Evolutionary conservation across 169 alveolate species (phyloP), one percentile per base, ranked within the genome.

Genomic region (Theileria sp.): DNA sequence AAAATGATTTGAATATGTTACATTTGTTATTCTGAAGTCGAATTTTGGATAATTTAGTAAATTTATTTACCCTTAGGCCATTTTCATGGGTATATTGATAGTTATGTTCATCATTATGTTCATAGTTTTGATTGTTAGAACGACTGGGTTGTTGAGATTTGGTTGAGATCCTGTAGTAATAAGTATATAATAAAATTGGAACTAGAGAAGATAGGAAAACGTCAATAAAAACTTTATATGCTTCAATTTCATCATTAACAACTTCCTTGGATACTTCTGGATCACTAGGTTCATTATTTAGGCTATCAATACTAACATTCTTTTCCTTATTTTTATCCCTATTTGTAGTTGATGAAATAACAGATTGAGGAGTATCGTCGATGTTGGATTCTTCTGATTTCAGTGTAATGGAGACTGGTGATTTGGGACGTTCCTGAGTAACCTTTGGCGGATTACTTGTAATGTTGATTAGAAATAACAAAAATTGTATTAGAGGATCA

Each of bases 151-250:
- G 12, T 58, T 58, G 26, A 0, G 67, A 19, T 8, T 58, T 58
- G 8, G 13, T 76, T 71, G 65, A 64, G 25, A 77, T 28, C 0
- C 87, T 25, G 32, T 72, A 36, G 2, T 60, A 38, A 51, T 54
- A 73, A 5, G 76, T 72, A 49, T 80, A 79, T 23, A 80, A 67
- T 10, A 80, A 50, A 17, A 44, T 17, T 3, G 87, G 87, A 4
- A 79, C 76, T 32, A 80, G 9, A 23, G 87, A 58, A 19, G 77
- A 66, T 3, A 80, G 87, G 34, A 80, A 70, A 36, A 62, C 62
- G 21, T 79, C 73, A 51, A 77, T 74, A 38, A 80, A 64, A 0
- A 64, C 75, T 38, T 21, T 25, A 38, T 66, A 25, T 5, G 44
- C 75, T 38, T 28, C 56, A 21, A 66, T 66, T 28, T 61, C 69